Conservation (phyloP, 2,329 filamentous ascomycete genomes). For the Verticillium dahliae region DNA sequence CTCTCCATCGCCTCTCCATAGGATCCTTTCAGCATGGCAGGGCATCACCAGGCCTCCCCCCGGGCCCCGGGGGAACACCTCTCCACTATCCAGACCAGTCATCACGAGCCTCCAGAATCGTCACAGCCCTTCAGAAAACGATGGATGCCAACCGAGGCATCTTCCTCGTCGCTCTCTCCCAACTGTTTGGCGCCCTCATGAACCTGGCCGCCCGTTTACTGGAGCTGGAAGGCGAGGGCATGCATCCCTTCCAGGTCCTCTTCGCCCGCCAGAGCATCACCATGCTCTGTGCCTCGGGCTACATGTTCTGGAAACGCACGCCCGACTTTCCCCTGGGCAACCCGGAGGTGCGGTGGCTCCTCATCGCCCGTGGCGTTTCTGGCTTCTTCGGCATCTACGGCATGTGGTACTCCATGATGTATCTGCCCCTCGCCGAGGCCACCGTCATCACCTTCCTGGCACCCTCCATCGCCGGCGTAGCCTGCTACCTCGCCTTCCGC, state of each 20-base stretch:
- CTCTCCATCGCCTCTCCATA: constrained; percentile 30
- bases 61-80: constrained; percentile 1
- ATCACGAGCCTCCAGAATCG: neutral
- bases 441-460: constrained; percentile 85
- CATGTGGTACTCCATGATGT: constrained; percentile 62
- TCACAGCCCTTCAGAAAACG: constrained; percentile 21
- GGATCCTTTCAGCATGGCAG: constrained; percentile 26
- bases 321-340: constrained; percentile 69
- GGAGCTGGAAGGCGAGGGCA: constrained; percentile 62
- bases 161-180: constrained; percentile 64
- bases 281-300: constrained; percentile 55
- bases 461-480: constrained; percentile 71
- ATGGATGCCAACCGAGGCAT: constrained; percentile 68
- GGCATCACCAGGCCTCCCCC: constrained; percentile 18
- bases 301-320: constrained; percentile 66
- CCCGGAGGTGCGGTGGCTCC: constrained; percentile 57
- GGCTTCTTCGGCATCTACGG: constrained; percentile 78
- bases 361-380: constrained; percentile 60
- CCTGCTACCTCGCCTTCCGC: constrained; percentile 66
- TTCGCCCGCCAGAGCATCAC: constrained; percentile 77
- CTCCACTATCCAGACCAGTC: neutral
- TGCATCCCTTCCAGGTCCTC: constrained; percentile 80
- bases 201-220: constrained; percentile 73
- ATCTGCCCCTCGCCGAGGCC: constrained; percentile 78
- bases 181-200: constrained; percentile 81